Conservation (phyloP, 495 filamentous ascomycete species). For the Trichoderma gamsii region DNA sequence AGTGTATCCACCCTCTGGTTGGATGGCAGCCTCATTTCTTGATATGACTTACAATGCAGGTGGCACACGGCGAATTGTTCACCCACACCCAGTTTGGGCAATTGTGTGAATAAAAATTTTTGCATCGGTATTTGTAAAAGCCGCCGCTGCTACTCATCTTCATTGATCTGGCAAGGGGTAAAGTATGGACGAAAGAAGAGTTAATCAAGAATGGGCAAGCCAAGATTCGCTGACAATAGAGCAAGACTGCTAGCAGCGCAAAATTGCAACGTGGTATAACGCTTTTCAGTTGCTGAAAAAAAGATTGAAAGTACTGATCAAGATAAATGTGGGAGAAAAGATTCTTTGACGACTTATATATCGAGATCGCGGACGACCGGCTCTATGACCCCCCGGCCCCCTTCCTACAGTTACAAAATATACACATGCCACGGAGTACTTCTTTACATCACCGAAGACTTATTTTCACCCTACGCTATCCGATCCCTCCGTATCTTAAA, state of each 20-base stretch:
- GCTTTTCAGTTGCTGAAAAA: not conserved
- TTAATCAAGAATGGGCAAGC: not conserved
- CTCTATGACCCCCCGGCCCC: not conserved
- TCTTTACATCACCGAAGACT: not conserved
- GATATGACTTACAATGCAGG: constrained; percentile 46
- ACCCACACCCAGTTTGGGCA: constrained; percentile 58
- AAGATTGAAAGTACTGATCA: not conserved
- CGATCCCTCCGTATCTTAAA: not conserved
- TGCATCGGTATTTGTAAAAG: constrained; percentile 58
- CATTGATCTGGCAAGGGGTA: constrained; percentile 15
- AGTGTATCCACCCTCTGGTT: not conserved
- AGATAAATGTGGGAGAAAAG: not conserved
- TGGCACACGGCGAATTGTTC: constrained; percentile 51
- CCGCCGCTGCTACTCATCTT: constrained; percentile 53
- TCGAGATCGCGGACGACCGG: not conserved
- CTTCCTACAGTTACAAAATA: not conserved
- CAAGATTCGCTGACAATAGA: not conserved
- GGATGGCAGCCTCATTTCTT: not conserved
- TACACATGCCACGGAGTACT: not conserved
- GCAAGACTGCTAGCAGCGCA: not conserved
- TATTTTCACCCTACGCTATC: not conserved
- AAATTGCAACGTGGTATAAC: not conserved
- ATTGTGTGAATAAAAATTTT: constrained; percentile 52
- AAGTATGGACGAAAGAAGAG: not conserved
- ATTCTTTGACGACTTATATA: constrained; percentile 5